Percentiles rank a stretch among this genome's conserved stretches.
These are phyloP conservation scores for Cyberlindnera nakhonratchasimensis DNA, from an alignment of 805 yeast species.

Conservation along the genomic window DNA sequence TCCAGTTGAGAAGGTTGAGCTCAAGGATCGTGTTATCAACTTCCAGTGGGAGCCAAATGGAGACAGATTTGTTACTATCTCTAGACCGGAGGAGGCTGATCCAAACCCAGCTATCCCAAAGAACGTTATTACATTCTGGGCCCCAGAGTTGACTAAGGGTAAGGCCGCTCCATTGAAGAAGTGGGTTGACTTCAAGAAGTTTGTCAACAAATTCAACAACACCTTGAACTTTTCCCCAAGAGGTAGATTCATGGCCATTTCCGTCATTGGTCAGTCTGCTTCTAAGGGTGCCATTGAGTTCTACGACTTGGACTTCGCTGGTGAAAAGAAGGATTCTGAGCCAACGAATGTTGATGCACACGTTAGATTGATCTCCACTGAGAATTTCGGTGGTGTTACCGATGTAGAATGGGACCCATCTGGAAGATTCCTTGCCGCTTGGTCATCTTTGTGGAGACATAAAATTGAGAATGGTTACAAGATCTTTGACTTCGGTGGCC, in stretches of 20 bases:
- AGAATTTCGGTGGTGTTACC: constrained; percentile 73
- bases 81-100: constrained; percentile 48
- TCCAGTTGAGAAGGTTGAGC: constrained; percentile 92
- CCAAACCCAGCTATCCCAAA: constrained; percentile 61
- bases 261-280: constrained; percentile 43
- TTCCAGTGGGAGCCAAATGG: constrained; percentile 96
- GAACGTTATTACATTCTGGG: constrained; percentile 74
- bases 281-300: constrained; percentile 71
- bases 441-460: constrained; percentile 86
- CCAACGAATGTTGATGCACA: constrained; percentile 34
- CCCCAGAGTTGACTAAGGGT: constrained; percentile 60
- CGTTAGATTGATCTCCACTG: constrained; percentile 45
- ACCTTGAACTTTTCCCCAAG: constrained; percentile 85
- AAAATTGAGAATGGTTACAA: constrained; percentile 88
- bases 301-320: constrained; percentile 82
- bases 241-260: constrained; percentile 74
- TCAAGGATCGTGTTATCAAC: constrained; percentile 81
- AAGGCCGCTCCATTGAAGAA: constrained; percentile 41
- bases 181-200: constrained; percentile 56
- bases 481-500: constrained; percentile 82
- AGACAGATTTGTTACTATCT: constrained; percentile 79
- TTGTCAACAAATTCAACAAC: constrained; percentile 64
- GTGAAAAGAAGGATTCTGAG: constrained; percentile 48
- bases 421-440: constrained; percentile 84
- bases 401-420: constrained; percentile 93